phyloP scores from a whole-genome alignment of 1,284 basidiomycete genomes.

The Trichosporon sp. region DNA sequence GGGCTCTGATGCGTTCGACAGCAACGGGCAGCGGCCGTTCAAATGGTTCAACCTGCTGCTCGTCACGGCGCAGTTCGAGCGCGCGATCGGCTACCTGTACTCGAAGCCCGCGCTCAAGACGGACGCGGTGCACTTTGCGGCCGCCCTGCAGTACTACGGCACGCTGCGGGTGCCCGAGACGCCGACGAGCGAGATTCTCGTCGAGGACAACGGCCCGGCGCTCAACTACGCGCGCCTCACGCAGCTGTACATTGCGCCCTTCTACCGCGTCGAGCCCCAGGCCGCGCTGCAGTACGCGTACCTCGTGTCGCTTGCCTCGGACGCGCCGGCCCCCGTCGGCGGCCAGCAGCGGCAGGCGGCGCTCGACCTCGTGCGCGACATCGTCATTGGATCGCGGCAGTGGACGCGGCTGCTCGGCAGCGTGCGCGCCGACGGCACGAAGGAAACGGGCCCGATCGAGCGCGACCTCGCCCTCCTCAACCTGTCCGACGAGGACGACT shows the following conservation, averaged over 20 bases:
- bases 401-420: constrained; percentile 85
- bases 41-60: constrained; percentile 87
- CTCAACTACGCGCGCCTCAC: constrained; percentile 81
- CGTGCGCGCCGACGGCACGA: constrained; percentile 79
- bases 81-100: constrained; percentile 85
- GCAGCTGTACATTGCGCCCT: constrained; percentile 88
- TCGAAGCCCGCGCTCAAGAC: constrained; percentile 81
- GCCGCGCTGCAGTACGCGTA: constrained; percentile 95
- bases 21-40: constrained; percentile 59
- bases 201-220: constrained; percentile 48
- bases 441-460: constrained; percentile 85
- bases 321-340: constrained; percentile 60
- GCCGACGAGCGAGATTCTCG: constrained; percentile 64
- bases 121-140: constrained; percentile 91
- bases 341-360: constrained; percentile 77
- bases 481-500: constrained; percentile 65
- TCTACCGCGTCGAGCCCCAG: constrained; percentile 84
- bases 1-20: constrained; percentile 88
- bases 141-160: constrained; percentile 90
- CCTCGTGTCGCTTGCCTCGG: constrained; percentile 74
- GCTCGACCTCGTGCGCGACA: constrained; percentile 80
- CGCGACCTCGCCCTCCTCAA: constrained; percentile 72
- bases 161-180: constrained; percentile 78
- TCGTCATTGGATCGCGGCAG: constrained; percentile 79
- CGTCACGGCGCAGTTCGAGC: constrained; percentile 90